Evolutionary conservation across 257 asterid genomes (phyloP), one percentile per base, ranked within the genome.

Genomic region (Plantago major): DNA sequence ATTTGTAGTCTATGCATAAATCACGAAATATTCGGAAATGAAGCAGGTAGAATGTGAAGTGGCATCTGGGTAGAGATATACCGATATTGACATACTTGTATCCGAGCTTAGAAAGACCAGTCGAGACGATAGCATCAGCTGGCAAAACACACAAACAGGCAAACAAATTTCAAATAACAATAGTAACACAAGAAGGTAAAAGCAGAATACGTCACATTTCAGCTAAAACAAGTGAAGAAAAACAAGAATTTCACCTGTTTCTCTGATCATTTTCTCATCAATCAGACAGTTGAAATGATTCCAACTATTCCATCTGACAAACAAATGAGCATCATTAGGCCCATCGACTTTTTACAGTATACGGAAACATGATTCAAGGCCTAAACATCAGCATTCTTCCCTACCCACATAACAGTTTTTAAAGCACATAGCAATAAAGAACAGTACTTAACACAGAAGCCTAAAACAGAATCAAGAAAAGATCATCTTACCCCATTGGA

Each of bases 111-210:
- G 87, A 64, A 45, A 92, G 94, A 33, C 99, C 97, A 73, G 91
- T 86, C n/a, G 96, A 84, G 76, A 92, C 84, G 48, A 92, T 50
- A 60, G 97, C 93, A 86, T 92, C 99, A 64, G 97, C 99, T 82
- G 86, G 68, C 51, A 63, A 66, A 55, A 68, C 52, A 58, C 66
- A 57, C 47, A 74, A 67, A 58, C 9, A 44, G 2, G 26, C 26
- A 22, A 22, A 1, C 26, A 22, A 22, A 62, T 17, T 10, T 18
- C 47, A 56, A 40, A 12, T 18, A 30, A 19, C 11, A 22, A 22
- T 2, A 22, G 26, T 22, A 10, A 17, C 0, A 11, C 4, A 54
- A 33, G 16, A 3, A n/a, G 12, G 9, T 11, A 2, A 4, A 28
- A 18, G 3, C 17, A n/a, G 50, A 58, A 4, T 16, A 65, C 18